phyloP scores from a whole-genome alignment of 805 yeast species.

The Trichomonascus vanleenenianus region DNA sequence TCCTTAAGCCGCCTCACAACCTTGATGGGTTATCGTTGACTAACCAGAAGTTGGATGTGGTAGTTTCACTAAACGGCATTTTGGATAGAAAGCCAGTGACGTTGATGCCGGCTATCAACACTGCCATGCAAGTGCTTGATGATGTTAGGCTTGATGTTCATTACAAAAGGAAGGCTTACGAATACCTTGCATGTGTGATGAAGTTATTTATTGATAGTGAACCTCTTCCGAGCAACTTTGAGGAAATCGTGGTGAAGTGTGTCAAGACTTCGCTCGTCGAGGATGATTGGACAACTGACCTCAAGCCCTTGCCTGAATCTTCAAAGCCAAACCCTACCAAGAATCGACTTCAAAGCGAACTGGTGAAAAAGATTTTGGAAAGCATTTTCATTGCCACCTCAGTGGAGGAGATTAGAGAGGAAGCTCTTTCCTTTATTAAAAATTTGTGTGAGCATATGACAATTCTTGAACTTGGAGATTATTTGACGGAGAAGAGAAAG shows the following conservation, averaged over 20 bases:
- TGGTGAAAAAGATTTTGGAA: constrained; percentile 57
- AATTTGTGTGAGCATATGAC: constrained; percentile 74
- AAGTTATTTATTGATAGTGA: constrained; percentile 57
- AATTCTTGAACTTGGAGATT: constrained; percentile 66
- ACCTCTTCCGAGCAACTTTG: constrained; percentile 35
- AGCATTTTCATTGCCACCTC: constrained; percentile 71
- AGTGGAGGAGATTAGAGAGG: constrained; percentile 60
- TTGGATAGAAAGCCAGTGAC: constrained; percentile 57
- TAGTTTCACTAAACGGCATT: constrained; percentile 66
- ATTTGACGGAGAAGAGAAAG: constrained; percentile 58
- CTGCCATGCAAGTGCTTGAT: constrained; percentile 69
- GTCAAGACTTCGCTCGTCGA: constrained; percentile 29
- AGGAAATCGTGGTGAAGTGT: constrained; percentile 12
- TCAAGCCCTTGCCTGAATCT: constrained; percentile 15
- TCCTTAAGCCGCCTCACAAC: constrained; percentile 67
- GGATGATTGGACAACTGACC: constrained; percentile 35
- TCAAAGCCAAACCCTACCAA: constrained; percentile 11
- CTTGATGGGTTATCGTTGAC: constrained; percentile 43
- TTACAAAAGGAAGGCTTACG: constrained; percentile 71
- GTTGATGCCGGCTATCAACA: constrained; percentile 71
- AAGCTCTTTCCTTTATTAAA: constrained; percentile 53
- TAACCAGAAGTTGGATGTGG: constrained; percentile 62
- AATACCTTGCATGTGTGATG: constrained; percentile 57
- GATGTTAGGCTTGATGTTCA: constrained; percentile 51
- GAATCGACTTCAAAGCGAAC: constrained; percentile 42